These are phyloP conservation scores for Capsicum chinense DNA, from an alignment of 257 asterid species.

Conservation along the genomic window DNA sequence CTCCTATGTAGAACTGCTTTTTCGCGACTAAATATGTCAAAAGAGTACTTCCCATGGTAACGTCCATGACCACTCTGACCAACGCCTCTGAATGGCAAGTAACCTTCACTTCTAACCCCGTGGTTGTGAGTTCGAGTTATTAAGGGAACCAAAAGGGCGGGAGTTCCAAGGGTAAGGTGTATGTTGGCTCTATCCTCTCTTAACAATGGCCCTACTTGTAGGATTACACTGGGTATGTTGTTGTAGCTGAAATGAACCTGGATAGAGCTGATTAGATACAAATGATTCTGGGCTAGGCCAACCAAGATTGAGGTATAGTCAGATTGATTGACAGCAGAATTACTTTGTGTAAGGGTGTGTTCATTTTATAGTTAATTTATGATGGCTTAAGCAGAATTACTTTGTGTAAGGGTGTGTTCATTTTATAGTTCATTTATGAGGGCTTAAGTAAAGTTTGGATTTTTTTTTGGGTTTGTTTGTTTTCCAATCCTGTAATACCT, in stretches of 20 bases:
- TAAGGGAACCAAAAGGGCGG: no score
- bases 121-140: no score
- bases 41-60: slow-evolving; percentile 90
- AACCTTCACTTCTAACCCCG: no score
- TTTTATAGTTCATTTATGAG: no score
- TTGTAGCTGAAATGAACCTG: slow-evolving; percentile 13
- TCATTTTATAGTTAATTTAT: background rate
- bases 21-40: slow-evolving; percentile 90
- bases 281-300: background rate
- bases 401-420: no score
- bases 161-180: background rate
- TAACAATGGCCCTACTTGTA: no score
- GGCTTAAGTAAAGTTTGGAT: background rate
- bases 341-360: background rate
- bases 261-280: background rate
- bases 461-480: background rate
- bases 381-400: background rate
- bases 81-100: slow-evolving; percentile 85
- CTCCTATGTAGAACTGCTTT: slow-evolving; percentile 73
- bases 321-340: background rate
- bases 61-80: slow-evolving; percentile 87
- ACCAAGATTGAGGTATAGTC: background rate
- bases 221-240: no score
- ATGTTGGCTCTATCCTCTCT: no score
- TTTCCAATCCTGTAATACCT: background rate